Base-by-base conservation (phyloP, 202 grass and related monocot genomes). In the Zizania palustris region DNA sequence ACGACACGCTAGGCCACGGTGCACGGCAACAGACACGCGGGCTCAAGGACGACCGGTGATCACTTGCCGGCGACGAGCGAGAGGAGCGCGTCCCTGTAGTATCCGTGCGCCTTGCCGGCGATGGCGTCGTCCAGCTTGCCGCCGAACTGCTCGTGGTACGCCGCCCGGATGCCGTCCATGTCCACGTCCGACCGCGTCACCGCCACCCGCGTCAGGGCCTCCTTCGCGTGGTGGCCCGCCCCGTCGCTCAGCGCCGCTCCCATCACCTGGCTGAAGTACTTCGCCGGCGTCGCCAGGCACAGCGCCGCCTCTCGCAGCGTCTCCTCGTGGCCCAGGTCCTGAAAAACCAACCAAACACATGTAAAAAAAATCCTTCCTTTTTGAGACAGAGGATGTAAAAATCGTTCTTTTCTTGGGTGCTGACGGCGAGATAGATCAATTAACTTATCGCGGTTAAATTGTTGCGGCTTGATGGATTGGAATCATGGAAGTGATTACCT, bases 211-310 rank as follows among this genome's bases (percentile, higher is more conserved):
- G 89, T 72, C 34, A 98, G 78, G 11, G 88, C 87, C 35, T 95
- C 91, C 22, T 91, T 95, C 15, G 33, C 77, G 57, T 65, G 80
- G 40, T 72, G 18, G 74, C 70, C 90, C 2, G 91, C 87, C 37
- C 77, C 89, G n/a, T 98, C 90, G 21, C 74, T 49, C 11, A 92
- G 81, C 66, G 83, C 80, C 8, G 20, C 82, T 12, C 69, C 79
- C 2, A 95, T 81, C 71, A 95, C 95, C 84, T 88, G 73, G 82
- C 91, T 88, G 90, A 97, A 97, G 77, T 97, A 97, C 51, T 8
- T 80, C 15, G 87, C 82, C 36, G 95, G 89, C 76, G 89, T 73
- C 55, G 84, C 86, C 77, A 97, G 85, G 91, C 95, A 98, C 7
- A 82, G 77, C 36, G 86, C 89, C 34, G 87, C 7, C 77, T 98